phyloP scores from a whole-genome alignment of 495 filamentous ascomycete species.

The Hyaloscypha finlandica region DNA sequence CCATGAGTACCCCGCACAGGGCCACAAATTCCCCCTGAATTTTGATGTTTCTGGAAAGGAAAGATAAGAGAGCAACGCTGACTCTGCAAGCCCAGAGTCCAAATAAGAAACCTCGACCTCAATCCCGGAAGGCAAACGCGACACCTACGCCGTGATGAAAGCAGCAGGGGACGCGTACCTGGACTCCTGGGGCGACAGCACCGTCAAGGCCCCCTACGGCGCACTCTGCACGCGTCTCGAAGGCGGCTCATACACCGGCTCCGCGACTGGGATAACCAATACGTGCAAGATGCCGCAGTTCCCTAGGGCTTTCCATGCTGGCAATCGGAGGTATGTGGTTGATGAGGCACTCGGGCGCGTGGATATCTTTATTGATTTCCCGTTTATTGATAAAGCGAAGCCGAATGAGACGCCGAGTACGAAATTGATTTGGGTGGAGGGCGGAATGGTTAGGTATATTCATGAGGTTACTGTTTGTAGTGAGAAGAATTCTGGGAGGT shows the following conservation, averaged over 20 bases:
- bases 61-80: no score
- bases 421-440: conserved; percentile 43
- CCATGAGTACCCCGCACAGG: no score
- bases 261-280: conserved; percentile 33
- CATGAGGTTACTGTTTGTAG: conserved; percentile 42
- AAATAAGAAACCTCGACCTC: conserved; percentile 42
- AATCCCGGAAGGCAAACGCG: conserved; percentile 40
- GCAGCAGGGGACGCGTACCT: conserved; percentile 50
- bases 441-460: conserved; percentile 40
- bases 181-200: conserved; percentile 43
- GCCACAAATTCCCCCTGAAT: no score
- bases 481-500: conserved; percentile 36
- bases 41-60: no score
- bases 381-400: conserved; percentile 40
- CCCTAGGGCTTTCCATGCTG: conserved; percentile 36
- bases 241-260: conserved; percentile 43
- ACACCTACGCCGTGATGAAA: conserved; percentile 43
- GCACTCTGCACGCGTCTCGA: conserved; percentile 50
- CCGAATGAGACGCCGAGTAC: conserved; percentile 35
- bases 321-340: conserved; percentile 43
- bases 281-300: conserved; percentile 41
- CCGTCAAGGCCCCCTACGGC: conserved; percentile 45
- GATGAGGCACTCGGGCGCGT: conserved; percentile 48
- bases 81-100: conserved; percentile 24
- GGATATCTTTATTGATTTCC: conserved; percentile 43